Percentiles rank a stretch among this genome's conserved stretches.
Conservation (phyloP, 192 early-diverging fungal genomes). For the Linnemannia zychae region DNA sequence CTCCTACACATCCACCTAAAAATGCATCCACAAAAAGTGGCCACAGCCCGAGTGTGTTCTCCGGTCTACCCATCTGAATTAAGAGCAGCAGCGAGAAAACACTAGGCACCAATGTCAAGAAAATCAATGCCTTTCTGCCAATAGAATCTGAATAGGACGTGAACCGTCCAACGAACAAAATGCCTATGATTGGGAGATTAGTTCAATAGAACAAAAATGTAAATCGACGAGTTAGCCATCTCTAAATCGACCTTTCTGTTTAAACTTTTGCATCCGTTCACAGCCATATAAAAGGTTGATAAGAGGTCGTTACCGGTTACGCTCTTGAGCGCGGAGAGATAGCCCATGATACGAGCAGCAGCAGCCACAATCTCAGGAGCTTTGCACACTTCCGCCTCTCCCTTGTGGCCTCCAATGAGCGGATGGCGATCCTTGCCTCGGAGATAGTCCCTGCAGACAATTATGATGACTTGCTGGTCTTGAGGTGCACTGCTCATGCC, state of each 20-base stretch:
- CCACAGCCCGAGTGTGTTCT: neutral
- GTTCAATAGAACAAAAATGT: neutral
- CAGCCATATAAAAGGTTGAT: neutral
- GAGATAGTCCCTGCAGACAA: slow-evolving; percentile 20
- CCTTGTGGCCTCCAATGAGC: neutral
- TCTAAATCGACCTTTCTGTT: too few species aligned
- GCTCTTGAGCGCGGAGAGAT: slow-evolving; percentile 6
- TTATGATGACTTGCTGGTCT: slow-evolving; percentile 5
- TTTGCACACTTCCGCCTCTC: neutral
- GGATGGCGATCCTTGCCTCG: neutral
- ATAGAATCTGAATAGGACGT: slow-evolving; percentile 1
- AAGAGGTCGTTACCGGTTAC: neutral
- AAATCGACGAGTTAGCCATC: neutral
- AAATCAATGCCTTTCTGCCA: slow-evolving; percentile 20
- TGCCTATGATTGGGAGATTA: neutral
- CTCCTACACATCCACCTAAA: slow-evolving; percentile 2
- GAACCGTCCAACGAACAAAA: slow-evolving; percentile 10
- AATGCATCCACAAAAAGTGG: slow-evolving; percentile 4
- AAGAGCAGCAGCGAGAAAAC: slow-evolving; percentile 2
- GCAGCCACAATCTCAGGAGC: neutral
- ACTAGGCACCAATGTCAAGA: neutral
- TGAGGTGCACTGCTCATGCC: neutral
- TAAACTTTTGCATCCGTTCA: too few species aligned
- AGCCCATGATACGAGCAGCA: slow-evolving; percentile 10
- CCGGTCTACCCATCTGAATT: neutral